Base-by-base conservation (phyloP, 2,329 filamentous ascomycete genomes). In the Stylonectria norvegica region DNA sequence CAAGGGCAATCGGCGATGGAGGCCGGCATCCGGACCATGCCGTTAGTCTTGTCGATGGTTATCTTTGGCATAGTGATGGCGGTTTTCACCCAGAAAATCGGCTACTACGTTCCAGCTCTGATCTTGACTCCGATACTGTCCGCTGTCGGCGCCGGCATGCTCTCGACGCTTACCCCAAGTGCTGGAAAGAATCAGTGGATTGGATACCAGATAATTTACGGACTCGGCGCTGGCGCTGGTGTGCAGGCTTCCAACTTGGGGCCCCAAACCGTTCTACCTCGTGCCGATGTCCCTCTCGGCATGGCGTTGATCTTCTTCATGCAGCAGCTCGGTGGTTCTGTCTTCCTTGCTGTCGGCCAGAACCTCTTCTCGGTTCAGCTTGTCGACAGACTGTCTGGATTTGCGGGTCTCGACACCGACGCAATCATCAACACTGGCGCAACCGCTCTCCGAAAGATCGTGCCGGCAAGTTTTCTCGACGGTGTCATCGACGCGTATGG, bases 271-370 rank as follows among this genome's bases (percentile, higher is more conserved):
- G 40, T 36, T 33, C 36, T 43, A 0, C 40, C 40, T 2, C 20
- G 28, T 1, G 20, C 27, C 6, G 31, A 39, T 18, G 40, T 38
- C 8, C 23, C 40, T 11, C 35, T 43, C 17, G 40, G 35, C 12
- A 43, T 36, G 7, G 30, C 36, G 4, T 34, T 43, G 3, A 36
- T 43, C n/a, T 35, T 36, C 30, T 43, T 43, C 23, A n/a, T 36
- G 19, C 40, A 43, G n/a, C 38, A 33, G 16, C 33, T 43, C 5
- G 36, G 36, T 20, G 36, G 35, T 5, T 32, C 40, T 11, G 15
- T 43, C 5, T 43, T 43, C 17, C 36, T 43, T 10, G 35, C 40
- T 8, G 36, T 43, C 3, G 20, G 35, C 5, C 33, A 43, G 32
- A 43, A 43, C 19, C 8, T 43, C 23, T 43, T 43, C 22, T 20